Percentiles rank a stretch among this genome's conserved stretches.
Evolutionary conservation across 202 grass and related monocot species (phyloP).

Genomic region (Miscanthus sacchariflorus): DNA sequence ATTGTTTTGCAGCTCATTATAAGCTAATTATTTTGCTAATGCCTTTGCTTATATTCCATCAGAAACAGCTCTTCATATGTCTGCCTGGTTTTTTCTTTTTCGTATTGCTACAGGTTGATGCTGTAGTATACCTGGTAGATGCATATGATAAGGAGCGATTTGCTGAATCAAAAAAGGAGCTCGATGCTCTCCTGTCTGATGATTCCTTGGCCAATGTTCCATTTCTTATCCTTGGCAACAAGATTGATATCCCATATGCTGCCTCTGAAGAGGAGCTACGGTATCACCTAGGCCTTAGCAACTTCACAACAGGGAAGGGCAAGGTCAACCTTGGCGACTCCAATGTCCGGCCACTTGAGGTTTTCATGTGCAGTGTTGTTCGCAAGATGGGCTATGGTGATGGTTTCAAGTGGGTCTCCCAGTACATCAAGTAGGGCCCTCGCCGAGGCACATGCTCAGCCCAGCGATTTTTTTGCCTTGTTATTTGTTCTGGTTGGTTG

Average conservation of each 20-base stretch:
- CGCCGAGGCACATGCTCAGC: constrained; percentile 34
- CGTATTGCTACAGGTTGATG: constrained; percentile 76
- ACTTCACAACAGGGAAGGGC: constrained; percentile 94
- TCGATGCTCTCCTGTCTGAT: constrained; percentile 83
- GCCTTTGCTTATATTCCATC: not conserved
- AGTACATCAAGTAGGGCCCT: constrained; percentile 86
- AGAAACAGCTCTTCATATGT: not conserved
- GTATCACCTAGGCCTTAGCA: constrained; percentile 86
- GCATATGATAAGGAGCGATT: constrained; percentile 88
- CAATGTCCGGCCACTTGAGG: constrained; percentile 83
- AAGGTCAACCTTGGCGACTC: constrained; percentile 75
- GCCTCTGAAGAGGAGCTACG: constrained; percentile 90
- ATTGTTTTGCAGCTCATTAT: not conserved
- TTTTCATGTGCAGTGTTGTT: constrained; percentile 98
- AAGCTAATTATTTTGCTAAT: not conserved
- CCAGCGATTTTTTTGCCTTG: constrained; percentile 54
- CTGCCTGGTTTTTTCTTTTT: not conserved
- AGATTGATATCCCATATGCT: constrained; percentile 92
- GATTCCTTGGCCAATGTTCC: constrained; percentile 82
- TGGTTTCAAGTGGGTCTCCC: constrained; percentile 88
- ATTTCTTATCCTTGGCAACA: constrained; percentile 93
- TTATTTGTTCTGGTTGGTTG: constrained; percentile 50
- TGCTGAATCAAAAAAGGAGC: constrained; percentile 92
- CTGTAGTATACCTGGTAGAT: constrained; percentile 94
- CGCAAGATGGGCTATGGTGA: constrained; percentile 95